Evolutionary conservation across 2,329 filamentous ascomycete species (phyloP).

Genomic region (Myrmaecium sp.): DNA sequence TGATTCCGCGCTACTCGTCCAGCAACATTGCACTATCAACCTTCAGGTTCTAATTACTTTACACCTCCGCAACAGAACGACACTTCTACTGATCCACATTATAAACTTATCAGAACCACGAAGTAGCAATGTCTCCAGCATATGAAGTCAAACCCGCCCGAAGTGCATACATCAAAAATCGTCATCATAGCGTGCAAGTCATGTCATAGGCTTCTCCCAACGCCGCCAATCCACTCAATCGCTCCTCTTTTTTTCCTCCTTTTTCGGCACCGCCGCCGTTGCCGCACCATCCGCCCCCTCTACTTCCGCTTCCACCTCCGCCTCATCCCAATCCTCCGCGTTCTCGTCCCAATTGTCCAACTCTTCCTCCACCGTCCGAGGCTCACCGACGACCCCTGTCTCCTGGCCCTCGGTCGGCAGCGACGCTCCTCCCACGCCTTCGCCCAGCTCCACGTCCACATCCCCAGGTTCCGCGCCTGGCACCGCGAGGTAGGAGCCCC

Average conservation of each 20-base stretch:
- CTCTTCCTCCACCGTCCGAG: constrained; percentile 50
- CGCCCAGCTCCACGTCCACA: constrained; percentile 58
- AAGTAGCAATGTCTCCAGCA: no score
- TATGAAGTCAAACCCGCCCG: no score
- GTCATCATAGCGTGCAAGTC: no score
- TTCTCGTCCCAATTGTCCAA: constrained; percentile 94
- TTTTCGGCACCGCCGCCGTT: neutral
- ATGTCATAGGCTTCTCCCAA: no score
- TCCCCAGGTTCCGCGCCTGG: constrained; percentile 39
- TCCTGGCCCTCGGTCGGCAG: constrained; percentile 36
- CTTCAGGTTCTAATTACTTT: no score
- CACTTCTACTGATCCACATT: no score
- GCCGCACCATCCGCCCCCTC: constrained; percentile 13
- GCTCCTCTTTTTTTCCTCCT: neutral
- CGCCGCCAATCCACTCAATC: no score
- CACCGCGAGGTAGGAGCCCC: constrained; percentile 59
- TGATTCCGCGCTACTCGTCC: no score
- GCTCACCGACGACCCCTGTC: constrained; percentile 37
- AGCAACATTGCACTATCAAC: no score
- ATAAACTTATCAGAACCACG: no score
- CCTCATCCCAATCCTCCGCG: constrained; percentile 48
- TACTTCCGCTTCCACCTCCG: constrained; percentile 20
- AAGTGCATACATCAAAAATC: no score
- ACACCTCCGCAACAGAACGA: no score
- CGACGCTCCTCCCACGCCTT: constrained; percentile 28